These are phyloP conservation scores for Tephrocybe sp. DNA, from an alignment of 768 basidiomycete genomes.

Conservation along the genomic window DNA sequence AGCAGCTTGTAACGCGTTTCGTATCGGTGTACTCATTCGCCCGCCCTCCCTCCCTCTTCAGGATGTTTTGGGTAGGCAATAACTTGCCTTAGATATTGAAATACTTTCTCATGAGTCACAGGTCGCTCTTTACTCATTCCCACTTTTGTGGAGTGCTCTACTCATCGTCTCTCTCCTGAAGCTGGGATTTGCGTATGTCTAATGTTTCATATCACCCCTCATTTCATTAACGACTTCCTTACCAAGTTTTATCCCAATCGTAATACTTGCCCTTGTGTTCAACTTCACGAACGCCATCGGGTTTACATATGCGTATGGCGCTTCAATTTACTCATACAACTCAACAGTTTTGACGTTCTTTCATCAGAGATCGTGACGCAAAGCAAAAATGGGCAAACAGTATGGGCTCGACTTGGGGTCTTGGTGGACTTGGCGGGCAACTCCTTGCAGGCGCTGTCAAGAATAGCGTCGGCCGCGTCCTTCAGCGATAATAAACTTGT, in stretches of 20 bases:
- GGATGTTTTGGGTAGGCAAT: constrained; percentile 86
- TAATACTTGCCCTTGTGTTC: constrained; percentile 91
- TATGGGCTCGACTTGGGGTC: constrained; percentile 66
- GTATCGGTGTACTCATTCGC: not conserved
- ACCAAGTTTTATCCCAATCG: constrained; percentile 83
- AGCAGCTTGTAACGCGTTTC: constrained; percentile 19
- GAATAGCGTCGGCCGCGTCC: constrained; percentile 75
- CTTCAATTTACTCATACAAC: constrained; percentile 1
- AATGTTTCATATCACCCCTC: not conserved
- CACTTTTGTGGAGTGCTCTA: constrained; percentile 82
- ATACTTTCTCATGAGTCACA: constrained; percentile 22
- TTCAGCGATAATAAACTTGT: constrained; percentile 31
- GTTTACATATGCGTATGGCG: constrained; percentile 87
- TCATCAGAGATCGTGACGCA: constrained; percentile 79
- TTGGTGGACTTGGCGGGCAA: constrained; percentile 83
- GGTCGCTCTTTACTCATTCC: constrained; percentile 90
- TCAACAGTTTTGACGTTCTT: constrained; percentile 10
- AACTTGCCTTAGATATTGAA: not conserved
- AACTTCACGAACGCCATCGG: constrained; percentile 95
- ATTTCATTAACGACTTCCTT: not conserved
- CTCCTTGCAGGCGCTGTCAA: constrained; percentile 80
- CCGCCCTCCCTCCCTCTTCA: constrained; percentile 25
- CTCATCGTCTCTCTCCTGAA: constrained; percentile 88
- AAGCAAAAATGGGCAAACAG: constrained; percentile 88
- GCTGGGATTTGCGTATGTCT: constrained; percentile 78